These are phyloP conservation scores for Leccinum fibrillosum DNA, from an alignment of 768 basidiomycete species.

Conservation along the genomic window DNA sequence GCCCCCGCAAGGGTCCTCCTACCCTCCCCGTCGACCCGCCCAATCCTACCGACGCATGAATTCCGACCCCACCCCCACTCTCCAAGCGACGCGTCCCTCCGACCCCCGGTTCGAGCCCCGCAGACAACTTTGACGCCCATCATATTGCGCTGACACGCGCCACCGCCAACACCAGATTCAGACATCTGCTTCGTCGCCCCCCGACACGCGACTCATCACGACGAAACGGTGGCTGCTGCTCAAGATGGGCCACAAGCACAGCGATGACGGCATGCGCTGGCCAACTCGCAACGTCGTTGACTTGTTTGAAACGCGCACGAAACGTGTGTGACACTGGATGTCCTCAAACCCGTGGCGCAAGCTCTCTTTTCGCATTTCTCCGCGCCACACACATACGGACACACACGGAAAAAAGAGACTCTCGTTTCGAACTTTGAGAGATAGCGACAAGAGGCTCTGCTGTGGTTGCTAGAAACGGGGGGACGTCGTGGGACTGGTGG, in stretches of 20 bases:
- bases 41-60: neutral
- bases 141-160: neutral
- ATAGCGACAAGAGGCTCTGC: neutral
- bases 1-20: neutral
- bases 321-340: neutral
- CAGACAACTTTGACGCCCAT: neutral
- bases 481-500: neutral
- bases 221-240: neutral
- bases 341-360: neutral
- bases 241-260: neutral
- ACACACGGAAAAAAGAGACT: neutral
- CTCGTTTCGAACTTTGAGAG: neutral
- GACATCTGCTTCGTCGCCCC: neutral
- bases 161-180: neutral
- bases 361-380: neutral
- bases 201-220: neutral
- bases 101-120: neutral
- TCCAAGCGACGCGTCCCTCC: neutral
- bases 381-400: neutral
- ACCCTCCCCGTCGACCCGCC: neutral
- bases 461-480: neutral
- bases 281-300: neutral
- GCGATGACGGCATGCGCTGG: neutral
- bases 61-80: neutral
- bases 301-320: neutral